phyloP scores from a whole-genome alignment of 2,329 filamentous ascomycete genomes.

The Clathrospora elynae region DNA sequence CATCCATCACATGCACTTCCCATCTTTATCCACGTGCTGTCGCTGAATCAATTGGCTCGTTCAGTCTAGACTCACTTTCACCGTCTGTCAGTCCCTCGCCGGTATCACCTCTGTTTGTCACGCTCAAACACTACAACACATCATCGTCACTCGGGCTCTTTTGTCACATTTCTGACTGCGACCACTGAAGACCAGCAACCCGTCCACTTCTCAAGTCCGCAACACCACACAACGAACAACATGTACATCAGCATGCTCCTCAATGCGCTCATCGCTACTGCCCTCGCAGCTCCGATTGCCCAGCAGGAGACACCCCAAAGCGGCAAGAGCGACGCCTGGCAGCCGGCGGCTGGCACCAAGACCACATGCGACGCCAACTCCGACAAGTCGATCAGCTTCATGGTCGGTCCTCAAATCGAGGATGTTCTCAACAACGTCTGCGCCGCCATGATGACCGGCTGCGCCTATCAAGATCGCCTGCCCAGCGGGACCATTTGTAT shows the following conservation, averaged over 20 bases:
- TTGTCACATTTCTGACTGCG: conserved; percentile 2
- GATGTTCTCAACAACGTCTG: conserved; percentile 33
- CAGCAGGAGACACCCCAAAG: conserved; percentile 4
- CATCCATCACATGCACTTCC: too few relatives aligned
- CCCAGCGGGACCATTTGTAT: conserved; percentile 22
- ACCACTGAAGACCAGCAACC: neutral
- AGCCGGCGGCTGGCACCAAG: conserved; percentile 19
- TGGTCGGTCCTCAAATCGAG: conserved; percentile 26
- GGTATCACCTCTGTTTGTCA: too few relatives aligned
- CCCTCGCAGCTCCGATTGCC: conserved; percentile 22
- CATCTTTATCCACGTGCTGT: too few relatives aligned
- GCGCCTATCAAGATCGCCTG: conserved; percentile 29
- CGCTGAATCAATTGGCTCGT: too few relatives aligned
- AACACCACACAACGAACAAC: neutral
- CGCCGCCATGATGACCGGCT: conserved; percentile 34
- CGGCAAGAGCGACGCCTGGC: conserved; percentile 17
- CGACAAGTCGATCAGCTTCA: conserved; percentile 28
- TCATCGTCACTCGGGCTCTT: too few relatives aligned
- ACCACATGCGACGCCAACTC: conserved; percentile 26
- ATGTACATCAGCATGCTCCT: conserved; percentile 28
- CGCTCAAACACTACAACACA: too few relatives aligned
- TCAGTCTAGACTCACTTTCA: too few relatives aligned
- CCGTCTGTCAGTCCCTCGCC: too few relatives aligned
- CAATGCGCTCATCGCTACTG: conserved; percentile 15
- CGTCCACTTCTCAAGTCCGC: neutral